These are phyloP conservation scores for Vanderwaltozyma verrucispora DNA, from an alignment of 805 yeast genomes.

Conservation along the genomic window DNA sequence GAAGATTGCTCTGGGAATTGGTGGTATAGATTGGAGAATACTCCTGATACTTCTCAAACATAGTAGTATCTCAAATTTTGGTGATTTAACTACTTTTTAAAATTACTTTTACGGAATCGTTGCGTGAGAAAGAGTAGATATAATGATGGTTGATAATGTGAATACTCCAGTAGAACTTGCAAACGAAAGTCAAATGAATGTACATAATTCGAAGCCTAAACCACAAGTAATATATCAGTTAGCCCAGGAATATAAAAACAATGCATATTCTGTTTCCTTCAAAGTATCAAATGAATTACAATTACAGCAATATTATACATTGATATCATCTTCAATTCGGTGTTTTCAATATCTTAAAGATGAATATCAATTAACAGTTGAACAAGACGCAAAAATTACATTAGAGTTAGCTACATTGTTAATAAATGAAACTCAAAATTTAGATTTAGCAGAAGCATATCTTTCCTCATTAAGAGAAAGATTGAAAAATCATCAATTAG, in stretches of 20 bases:
- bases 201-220: not conserved
- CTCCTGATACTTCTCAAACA: no score
- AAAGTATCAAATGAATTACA: conserved; percentile 13
- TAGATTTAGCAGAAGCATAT: conserved; percentile 22
- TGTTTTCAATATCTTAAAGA: conserved; percentile 13
- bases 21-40: no score
- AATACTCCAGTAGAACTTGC: no score
- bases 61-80: no score
- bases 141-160: no score
- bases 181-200: no score
- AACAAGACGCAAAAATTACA: conserved; percentile 20
- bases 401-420: conserved; percentile 20
- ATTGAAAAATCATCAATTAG: conserved; percentile 12
- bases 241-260: conserved; percentile 17
- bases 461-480: conserved; percentile 18
- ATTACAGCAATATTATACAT: conserved; percentile 25
- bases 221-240: conserved; percentile 4
- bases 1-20: no score
- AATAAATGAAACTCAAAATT: conserved; percentile 23
- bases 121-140: no score
- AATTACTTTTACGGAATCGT: no score
- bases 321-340: conserved; percentile 23
- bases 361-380: conserved; percentile 13
- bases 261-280: conserved; percentile 13
- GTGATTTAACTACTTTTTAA: no score